Percentiles rank a stretch among this genome's conserved stretches.
Conservation (phyloP, 1,284 basidiomycete genomes). For the Heterobasidion occidentale region DNA sequence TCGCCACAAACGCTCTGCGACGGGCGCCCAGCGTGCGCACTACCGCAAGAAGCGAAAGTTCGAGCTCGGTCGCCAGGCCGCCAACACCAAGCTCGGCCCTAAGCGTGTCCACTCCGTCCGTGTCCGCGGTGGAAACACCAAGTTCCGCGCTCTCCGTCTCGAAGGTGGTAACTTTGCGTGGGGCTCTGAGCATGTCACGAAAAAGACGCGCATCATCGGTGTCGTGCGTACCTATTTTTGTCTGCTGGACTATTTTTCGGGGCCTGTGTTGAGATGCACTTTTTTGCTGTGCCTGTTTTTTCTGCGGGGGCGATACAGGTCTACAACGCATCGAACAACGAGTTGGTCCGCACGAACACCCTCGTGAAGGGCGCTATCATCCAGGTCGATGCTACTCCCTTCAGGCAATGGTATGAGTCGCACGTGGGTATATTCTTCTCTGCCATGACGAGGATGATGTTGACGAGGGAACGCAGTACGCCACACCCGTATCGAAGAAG, state of each 20-base stretch:
- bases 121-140: constrained; percentile 88
- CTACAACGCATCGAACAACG: constrained; percentile 98
- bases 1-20: constrained; percentile 90
- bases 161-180: constrained; percentile 96
- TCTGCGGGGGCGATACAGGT: constrained; percentile 41
- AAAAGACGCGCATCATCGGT: constrained; percentile 90
- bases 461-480: constrained; percentile 54
- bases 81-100: constrained; percentile 88
- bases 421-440: constrained; percentile 56
- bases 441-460: neutral
- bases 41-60: constrained; percentile 99
- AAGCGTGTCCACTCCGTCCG: constrained; percentile 93
- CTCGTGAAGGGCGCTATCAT: constrained; percentile 93
- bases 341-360: constrained; percentile 97
- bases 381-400: constrained; percentile 93
- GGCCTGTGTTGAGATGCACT: neutral
- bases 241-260: neutral
- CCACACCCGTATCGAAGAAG: constrained; percentile 83
- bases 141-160: constrained; percentile 90
- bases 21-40: constrained; percentile 89
- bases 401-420: constrained; percentile 97
- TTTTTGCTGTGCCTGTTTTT: neutral
- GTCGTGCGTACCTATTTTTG: constrained; percentile 60
- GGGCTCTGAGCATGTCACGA: constrained; percentile 87
- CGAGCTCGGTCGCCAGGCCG: constrained; percentile 94